Conservation (phyloP, 192 early-diverging fungal genomes). For the Geranomyces variabilis region DNA sequence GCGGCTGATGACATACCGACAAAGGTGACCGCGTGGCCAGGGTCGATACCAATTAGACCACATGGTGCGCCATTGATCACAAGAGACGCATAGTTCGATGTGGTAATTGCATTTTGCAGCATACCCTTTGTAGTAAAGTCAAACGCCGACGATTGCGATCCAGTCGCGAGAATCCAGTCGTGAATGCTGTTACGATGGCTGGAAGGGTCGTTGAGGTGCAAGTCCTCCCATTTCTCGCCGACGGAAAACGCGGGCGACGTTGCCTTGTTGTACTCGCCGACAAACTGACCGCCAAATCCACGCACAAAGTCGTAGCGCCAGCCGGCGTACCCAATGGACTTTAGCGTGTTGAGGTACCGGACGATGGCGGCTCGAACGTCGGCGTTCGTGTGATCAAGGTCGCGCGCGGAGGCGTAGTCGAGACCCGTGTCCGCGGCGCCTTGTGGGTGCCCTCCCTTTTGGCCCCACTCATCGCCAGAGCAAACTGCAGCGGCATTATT, state of each 20-base stretch:
- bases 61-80: not conserved
- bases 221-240: conserved; percentile 1
- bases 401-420: conserved; percentile 10
- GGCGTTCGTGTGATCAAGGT: conserved; percentile 23
- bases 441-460: not conserved
- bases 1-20: no score
- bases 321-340: not conserved
- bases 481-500: not conserved
- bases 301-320: conserved; percentile 14
- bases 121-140: conserved; percentile 23
- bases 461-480: not conserved
- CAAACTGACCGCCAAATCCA: not conserved
- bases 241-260: conserved; percentile 5
- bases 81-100: not conserved
- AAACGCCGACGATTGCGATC: conserved; percentile 7
- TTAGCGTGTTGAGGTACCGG: not conserved
- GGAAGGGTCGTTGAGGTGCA: not conserved
- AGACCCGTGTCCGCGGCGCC: conserved; percentile 1
- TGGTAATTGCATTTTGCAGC: conserved; percentile 16
- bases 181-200: not conserved
- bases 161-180: not conserved
- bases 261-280: not conserved
- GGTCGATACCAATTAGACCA: conserved; percentile 14
- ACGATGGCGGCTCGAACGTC: conserved; percentile 1
- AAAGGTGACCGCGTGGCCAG: conserved; percentile 11